phyloP scores from a whole-genome alignment of 2,329 filamentous ascomycete genomes.

The Remersonia thermophila region DNA sequence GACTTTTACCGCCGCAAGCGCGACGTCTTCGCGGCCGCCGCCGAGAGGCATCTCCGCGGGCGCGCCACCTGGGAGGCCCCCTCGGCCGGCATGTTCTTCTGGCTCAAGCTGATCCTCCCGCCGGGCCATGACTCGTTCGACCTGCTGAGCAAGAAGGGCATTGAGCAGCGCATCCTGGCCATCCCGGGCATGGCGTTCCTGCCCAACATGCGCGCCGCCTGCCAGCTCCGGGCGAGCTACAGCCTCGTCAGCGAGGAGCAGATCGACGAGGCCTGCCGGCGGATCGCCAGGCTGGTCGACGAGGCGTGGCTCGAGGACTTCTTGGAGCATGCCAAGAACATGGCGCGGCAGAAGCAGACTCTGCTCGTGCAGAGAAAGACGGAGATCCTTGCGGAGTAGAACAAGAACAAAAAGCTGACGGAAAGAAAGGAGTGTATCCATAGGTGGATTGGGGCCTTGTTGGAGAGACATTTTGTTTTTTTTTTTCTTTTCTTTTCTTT shows the following conservation, averaged over 20 bases:
- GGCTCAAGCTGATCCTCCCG: conserved; percentile 3
- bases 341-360: neutral
- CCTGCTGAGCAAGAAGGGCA: conserved; percentile 3
- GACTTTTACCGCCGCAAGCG: conserved; percentile 2
- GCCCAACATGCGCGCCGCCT: conserved; percentile 2
- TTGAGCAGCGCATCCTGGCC: conserved; percentile 2
- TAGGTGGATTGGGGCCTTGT: too few relatives aligned
- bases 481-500: too few relatives aligned
- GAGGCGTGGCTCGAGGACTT: conserved; percentile 3
- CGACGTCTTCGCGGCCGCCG: conserved; percentile 2
- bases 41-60: conserved; percentile 1
- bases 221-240: conserved; percentile 3
- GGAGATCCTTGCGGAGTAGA: neutral
- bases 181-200: conserved; percentile 4
- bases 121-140: conserved; percentile 2
- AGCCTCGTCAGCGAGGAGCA: conserved; percentile 2
- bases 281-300: conserved; percentile 3
- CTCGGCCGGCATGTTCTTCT: conserved; percentile 5
- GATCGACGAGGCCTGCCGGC: conserved; percentile 4
- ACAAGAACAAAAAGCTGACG: too few relatives aligned
- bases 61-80: conserved; percentile 2
- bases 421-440: too few relatives aligned
- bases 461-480: too few relatives aligned
- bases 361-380: neutral
- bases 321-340: neutral